Conservation (phyloP, 2,329 filamentous ascomycete species). For the Sphaceloma murrayae region DNA sequence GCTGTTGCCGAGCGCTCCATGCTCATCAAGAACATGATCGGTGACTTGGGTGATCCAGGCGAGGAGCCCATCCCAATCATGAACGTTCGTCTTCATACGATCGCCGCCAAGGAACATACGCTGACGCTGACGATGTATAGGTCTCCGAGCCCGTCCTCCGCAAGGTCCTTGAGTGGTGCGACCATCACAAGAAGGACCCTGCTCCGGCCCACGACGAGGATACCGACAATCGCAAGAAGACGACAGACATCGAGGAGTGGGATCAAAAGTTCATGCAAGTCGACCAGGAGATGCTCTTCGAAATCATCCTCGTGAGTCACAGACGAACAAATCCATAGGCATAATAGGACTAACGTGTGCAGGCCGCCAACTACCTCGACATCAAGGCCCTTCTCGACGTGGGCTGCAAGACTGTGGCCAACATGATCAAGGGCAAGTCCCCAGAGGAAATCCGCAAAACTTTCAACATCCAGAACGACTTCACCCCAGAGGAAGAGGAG, state of each 20-base stretch:
- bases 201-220: conserved; percentile 76
- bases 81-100: conserved; percentile 45
- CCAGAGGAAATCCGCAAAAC: conserved; percentile 99
- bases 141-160: conserved; percentile 88
- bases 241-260: conserved; percentile 98
- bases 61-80: conserved; percentile 74
- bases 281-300: conserved; percentile 98
- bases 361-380: conserved; percentile 97
- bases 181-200: conserved; percentile 86
- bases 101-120: conserved; percentile 4
- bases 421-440: conserved; percentile 99
- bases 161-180: conserved; percentile 98
- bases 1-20: conserved; percentile 82
- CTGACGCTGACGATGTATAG: conserved; percentile 25
- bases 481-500: conserved; percentile 97
- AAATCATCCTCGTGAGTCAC: conserved; percentile 79
- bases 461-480: conserved; percentile 99
- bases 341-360: conserved; percentile 4
- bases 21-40: conserved; percentile 96
- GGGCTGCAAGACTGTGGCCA: conserved; percentile 97
- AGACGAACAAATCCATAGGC: not conserved
- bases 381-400: conserved; percentile 98
- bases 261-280: conserved; percentile 99
- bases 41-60: conserved; percentile 64
- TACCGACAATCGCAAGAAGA: conserved; percentile 91